These are phyloP conservation scores for Ogataea zsoltii DNA, from an alignment of 805 yeast genomes.

Conservation along the genomic window DNA sequence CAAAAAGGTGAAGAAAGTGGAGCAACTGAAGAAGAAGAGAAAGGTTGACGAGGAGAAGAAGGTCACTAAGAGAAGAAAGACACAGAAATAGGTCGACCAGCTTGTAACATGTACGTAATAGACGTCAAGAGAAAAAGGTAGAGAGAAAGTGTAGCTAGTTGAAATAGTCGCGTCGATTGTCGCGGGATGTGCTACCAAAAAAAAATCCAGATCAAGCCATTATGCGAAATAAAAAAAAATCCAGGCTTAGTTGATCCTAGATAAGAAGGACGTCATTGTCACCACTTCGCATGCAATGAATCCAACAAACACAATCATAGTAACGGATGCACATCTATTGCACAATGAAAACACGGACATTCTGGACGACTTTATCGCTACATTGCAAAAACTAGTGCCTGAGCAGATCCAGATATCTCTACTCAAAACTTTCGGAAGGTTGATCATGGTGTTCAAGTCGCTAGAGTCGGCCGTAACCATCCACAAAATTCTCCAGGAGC, in stretches of 20 bases:
- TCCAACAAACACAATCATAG: conserved; percentile 32
- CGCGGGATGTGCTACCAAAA: neutral
- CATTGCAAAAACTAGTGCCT: conserved; percentile 18
- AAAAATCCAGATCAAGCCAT: too few relatives aligned
- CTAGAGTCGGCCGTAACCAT: conserved; percentile 16
- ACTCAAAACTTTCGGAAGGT: conserved; percentile 29
- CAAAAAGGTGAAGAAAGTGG: conserved; percentile 47
- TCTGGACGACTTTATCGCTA: conserved; percentile 17
- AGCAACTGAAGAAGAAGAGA: conserved; percentile 17
- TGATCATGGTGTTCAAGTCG: conserved; percentile 28
- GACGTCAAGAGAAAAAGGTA: neutral
- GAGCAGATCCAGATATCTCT: conserved; percentile 22
- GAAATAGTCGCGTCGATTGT: conserved; percentile 3
- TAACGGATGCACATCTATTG: conserved; percentile 28
- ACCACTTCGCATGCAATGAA: neutral
- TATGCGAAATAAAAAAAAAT: too few relatives aligned
- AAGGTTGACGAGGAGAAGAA: conserved; percentile 8
- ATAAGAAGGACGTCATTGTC: neutral
- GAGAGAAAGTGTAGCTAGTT: neutral
- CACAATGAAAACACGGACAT: conserved; percentile 20
- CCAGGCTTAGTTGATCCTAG: neutral
- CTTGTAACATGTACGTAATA: neutral
- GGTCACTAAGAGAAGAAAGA: conserved; percentile 13
- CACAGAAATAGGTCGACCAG: conserved; percentile 2
- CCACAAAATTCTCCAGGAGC: conserved; percentile 15